Conservation (phyloP, 2,329 filamentous ascomycete species). For the Trichoderma harzianum region DNA sequence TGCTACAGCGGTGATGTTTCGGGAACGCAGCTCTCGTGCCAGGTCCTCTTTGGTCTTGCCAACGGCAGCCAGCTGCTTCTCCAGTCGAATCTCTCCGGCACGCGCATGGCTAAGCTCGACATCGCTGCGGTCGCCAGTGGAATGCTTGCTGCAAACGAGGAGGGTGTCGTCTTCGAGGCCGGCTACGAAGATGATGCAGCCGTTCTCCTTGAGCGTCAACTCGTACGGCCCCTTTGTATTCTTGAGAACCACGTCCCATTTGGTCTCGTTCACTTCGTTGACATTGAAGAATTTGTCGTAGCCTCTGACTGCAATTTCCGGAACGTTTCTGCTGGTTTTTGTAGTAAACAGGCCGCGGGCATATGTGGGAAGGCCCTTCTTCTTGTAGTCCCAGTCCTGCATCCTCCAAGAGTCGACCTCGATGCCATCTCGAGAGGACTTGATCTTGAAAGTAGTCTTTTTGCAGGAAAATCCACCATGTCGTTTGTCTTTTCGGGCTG, state of each 20-base stretch:
- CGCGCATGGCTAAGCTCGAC: slow-evolving; percentile 73
- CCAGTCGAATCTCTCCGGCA: slow-evolving; percentile 78
- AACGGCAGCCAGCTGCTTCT: slow-evolving; percentile 71
- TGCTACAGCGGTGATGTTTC: slow-evolving; percentile 92
- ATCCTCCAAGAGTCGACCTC: slow-evolving; percentile 88
- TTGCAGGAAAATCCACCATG: slow-evolving; percentile 68
- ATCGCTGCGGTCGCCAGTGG: slow-evolving; percentile 76
- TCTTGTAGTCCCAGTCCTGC: slow-evolving; percentile 95
- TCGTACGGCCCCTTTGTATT: slow-evolving; percentile 87
- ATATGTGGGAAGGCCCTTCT: slow-evolving; percentile 78
- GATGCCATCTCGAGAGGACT: slow-evolving; percentile 58
- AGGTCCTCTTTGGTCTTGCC: slow-evolving; percentile 78
- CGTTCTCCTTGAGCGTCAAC: slow-evolving; percentile 95
- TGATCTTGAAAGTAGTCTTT: slow-evolving; percentile 73
- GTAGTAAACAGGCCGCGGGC: slow-evolving; percentile 94
- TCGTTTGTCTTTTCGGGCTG: slow-evolving; percentile 50
- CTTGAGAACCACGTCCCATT: slow-evolving; percentile 73
- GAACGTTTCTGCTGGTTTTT: slow-evolving; percentile 56
- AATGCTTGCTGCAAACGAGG: slow-evolving; percentile 98
- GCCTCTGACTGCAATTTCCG: slow-evolving; percentile 81
- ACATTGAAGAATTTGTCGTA: slow-evolving; percentile 99
- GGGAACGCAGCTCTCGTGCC: slow-evolving; percentile 67
- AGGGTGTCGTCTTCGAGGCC: slow-evolving; percentile 86
- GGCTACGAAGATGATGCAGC: slow-evolving; percentile 98
- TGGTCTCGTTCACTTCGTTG: slow-evolving; percentile 74